These are phyloP conservation scores for Hansenula anomala DNA, from an alignment of 1,139 yeast species.

Conservation along the genomic window DNA sequence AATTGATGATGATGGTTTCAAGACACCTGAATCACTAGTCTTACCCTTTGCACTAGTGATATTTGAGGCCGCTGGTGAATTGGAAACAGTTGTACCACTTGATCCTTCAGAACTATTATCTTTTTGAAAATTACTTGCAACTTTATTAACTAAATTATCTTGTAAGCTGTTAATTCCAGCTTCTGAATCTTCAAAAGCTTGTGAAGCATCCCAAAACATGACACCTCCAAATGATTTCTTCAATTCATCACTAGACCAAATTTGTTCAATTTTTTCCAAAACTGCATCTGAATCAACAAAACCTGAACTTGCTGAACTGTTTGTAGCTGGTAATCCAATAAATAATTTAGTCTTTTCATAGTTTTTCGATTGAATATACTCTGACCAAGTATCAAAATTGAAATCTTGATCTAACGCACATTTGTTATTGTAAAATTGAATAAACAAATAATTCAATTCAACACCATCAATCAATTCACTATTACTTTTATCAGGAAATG, in stretches of 20 bases:
- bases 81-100: neutral
- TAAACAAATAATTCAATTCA: slow-evolving; percentile 65
- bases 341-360: slow-evolving; percentile 56
- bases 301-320: slow-evolving; percentile 53
- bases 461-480: slow-evolving; percentile 52
- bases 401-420: slow-evolving; percentile 49
- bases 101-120: neutral
- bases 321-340: slow-evolving; percentile 62
- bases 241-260: slow-evolving; percentile 4
- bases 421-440: slow-evolving; percentile 83
- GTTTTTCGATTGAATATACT: slow-evolving; percentile 41
- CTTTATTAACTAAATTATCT: slow-evolving; percentile 16
- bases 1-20: too few species aligned
- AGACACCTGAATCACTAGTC: too few species aligned
- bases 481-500: slow-evolving; percentile 68
- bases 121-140: slow-evolving; percentile 13
- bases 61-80: too few species aligned
- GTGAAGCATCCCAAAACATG: slow-evolving; percentile 81
- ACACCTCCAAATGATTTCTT: slow-evolving; percentile 60
- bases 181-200: slow-evolving; percentile 43
- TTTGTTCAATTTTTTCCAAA: slow-evolving; percentile 18
- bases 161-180: slow-evolving; percentile 10
- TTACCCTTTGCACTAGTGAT: too few species aligned
- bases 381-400: slow-evolving; percentile 72
- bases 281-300: slow-evolving; percentile 39